Conservation (phyloP, 305 asterid genomes). For the Salvia sclarea region DNA sequence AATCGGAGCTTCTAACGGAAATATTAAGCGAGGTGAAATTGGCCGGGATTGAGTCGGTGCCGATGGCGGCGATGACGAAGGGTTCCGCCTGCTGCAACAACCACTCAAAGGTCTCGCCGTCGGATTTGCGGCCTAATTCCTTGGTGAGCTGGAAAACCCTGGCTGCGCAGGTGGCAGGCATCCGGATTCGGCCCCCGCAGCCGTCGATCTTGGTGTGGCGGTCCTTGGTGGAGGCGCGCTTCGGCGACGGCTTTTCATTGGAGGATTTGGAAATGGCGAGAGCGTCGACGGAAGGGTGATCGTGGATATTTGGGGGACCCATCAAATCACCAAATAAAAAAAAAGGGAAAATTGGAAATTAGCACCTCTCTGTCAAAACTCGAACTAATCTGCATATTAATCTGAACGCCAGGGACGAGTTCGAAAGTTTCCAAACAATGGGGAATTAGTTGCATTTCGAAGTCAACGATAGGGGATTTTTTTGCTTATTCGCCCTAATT, state of each 20-base stretch:
- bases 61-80: conserved; percentile 76
- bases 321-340: too few species aligned
- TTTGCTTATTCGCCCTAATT: too few species aligned
- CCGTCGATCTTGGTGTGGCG: conserved; percentile 76
- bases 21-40: conserved; percentile 68
- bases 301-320: too few species aligned
- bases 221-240: conserved; percentile 56
- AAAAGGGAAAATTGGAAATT: too few species aligned
- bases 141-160: conserved; percentile 78
- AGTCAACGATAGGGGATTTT: too few species aligned
- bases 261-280: too few species aligned
- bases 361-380: too few species aligned
- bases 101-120: conserved; percentile 74
- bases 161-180: conserved; percentile 79
- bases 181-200: conserved; percentile 69
- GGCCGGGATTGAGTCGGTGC: conserved; percentile 79
- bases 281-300: too few species aligned
- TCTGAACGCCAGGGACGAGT: too few species aligned
- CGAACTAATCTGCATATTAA: too few species aligned
- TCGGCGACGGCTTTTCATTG: conserved; percentile 50
- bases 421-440: too few species aligned
- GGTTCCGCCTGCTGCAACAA: conserved; percentile 85
- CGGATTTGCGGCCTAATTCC: conserved; percentile 70
- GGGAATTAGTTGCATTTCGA: too few species aligned
- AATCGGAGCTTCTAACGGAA: conserved; percentile 57